Evolutionary conservation across 2,329 filamentous ascomycete species (phyloP).

Genomic region (Colletotrichum tanaceti): DNA sequence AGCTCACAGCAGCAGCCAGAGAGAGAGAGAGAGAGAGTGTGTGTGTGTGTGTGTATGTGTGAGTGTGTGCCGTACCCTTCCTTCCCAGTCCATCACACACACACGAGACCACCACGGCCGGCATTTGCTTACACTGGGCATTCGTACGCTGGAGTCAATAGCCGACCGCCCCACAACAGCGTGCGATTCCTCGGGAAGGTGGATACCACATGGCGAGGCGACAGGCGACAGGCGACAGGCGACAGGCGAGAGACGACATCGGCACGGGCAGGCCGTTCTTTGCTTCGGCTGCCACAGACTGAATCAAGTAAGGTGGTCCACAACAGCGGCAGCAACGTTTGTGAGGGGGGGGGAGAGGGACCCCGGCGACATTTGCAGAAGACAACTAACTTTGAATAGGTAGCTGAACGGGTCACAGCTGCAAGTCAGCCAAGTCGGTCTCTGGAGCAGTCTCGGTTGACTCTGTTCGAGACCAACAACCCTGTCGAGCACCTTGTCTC

Average conservation of each 20-base stretch:
- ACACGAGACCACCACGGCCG: neutral
- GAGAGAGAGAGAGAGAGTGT: neutral
- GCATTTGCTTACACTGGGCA: neutral
- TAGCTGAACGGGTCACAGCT: neutral
- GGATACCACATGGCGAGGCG: conserved; percentile 15
- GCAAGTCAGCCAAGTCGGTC: neutral
- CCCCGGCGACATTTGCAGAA: neutral
- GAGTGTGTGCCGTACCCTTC: conserved; percentile 1
- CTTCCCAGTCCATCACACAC: conserved; percentile 2
- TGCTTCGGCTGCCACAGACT: conserved; percentile 1
- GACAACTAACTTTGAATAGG: neutral
- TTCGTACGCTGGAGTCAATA: neutral
- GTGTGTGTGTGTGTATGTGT: too few relatives aligned
- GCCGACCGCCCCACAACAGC: conserved; percentile 11
- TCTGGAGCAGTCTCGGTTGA: neutral
- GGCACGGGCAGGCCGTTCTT: neutral
- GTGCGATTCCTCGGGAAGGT: conserved; percentile 14
- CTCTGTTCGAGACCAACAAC: neutral
- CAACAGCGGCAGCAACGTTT: neutral
- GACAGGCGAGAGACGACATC: neutral
- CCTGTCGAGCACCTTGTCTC: neutral
- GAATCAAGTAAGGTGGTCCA: neutral
- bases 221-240: neutral
- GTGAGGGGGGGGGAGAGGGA: neutral
- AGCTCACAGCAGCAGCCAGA: too few relatives aligned